Evolutionary conservation across 2,329 filamentous ascomycete species (phyloP).

Genomic region (Hypoxylon sp.): DNA sequence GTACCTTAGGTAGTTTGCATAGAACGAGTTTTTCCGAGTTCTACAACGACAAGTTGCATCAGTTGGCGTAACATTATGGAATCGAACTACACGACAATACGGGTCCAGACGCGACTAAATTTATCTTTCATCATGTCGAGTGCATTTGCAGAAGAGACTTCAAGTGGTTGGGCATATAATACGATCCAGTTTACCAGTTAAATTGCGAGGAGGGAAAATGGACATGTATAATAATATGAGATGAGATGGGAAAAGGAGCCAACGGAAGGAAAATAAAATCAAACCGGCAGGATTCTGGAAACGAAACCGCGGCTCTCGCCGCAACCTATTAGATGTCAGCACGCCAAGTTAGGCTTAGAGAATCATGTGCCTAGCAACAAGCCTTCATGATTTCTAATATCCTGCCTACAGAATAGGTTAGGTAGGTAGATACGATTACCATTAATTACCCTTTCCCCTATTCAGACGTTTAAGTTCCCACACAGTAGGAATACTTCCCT

Average conservation of each 20-base stretch:
- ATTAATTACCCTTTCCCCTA: background rate
- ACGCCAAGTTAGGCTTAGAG: background rate
- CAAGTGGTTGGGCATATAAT: background rate
- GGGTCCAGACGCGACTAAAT: background rate
- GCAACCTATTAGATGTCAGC: background rate
- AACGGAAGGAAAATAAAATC: background rate
- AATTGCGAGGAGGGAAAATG: background rate
- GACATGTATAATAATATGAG: background rate
- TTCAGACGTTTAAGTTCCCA: background rate
- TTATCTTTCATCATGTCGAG: background rate
- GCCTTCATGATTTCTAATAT: background rate
- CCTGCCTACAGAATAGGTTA: no score
- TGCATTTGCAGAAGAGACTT: background rate
- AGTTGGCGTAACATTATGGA: background rate
- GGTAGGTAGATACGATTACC: background rate
- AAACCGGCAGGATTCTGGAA: background rate
- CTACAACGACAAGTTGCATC: background rate
- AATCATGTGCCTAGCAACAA: conserved; percentile 4
- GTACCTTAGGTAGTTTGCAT: no score
- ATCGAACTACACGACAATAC: background rate
- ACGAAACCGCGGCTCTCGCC: conserved; percentile 5
- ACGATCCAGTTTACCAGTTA: background rate
- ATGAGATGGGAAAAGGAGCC: background rate
- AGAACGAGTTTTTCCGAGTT: background rate
- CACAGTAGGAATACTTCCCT: background rate